These are phyloP conservation scores for Cunninghamia lanceolata DNA, from an alignment of 75 land plant species.

Conservation along the genomic window DNA sequence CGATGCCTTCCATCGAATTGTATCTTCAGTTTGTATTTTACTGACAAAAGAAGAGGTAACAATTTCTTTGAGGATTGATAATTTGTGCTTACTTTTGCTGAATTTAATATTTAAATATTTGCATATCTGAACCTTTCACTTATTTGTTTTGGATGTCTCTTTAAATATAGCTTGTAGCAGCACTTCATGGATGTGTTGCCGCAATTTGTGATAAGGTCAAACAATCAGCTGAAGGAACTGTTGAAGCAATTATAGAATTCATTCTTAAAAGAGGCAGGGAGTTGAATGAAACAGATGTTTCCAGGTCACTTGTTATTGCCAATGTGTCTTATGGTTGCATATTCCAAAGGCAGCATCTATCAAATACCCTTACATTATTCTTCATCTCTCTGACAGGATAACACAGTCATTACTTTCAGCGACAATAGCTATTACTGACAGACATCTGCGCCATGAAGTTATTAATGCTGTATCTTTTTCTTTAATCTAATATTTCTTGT, in stretches of 20 bases:
- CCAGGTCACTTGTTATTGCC: constrained; percentile 52
- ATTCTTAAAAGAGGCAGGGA: constrained; percentile 76
- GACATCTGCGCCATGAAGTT: constrained; percentile 64
- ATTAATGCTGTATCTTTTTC: constrained; percentile 77
- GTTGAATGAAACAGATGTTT: constrained; percentile 68
- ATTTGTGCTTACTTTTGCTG: not conserved
- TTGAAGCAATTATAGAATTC: constrained; percentile 80
- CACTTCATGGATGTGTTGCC: constrained; percentile 60
- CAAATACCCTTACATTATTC: not conserved
- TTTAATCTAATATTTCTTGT: not conserved
- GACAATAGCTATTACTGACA: constrained; percentile 59
- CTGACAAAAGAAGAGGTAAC: constrained; percentile 83
- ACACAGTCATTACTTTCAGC: constrained; percentile 89
- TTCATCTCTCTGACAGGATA: constrained; percentile 47
- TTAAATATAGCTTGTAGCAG: constrained; percentile 63
- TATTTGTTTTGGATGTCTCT: not conserved
- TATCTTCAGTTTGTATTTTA: constrained; percentile 68
- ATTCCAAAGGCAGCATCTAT: not conserved
- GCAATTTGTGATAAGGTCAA: constrained; percentile 91
- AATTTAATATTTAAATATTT: not conserved
- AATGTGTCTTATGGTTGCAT: not conserved
- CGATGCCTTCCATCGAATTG: constrained; percentile 72
- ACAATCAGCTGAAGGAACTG: constrained; percentile 82
- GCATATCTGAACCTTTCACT: not conserved
- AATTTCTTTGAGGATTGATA: not conserved